Percentiles rank a stretch among this genome's conserved stretches.
These are phyloP conservation scores for Monosporascus cannonballus DNA, from an alignment of 2,329 filamentous ascomycete species.

Conservation along the genomic window DNA sequence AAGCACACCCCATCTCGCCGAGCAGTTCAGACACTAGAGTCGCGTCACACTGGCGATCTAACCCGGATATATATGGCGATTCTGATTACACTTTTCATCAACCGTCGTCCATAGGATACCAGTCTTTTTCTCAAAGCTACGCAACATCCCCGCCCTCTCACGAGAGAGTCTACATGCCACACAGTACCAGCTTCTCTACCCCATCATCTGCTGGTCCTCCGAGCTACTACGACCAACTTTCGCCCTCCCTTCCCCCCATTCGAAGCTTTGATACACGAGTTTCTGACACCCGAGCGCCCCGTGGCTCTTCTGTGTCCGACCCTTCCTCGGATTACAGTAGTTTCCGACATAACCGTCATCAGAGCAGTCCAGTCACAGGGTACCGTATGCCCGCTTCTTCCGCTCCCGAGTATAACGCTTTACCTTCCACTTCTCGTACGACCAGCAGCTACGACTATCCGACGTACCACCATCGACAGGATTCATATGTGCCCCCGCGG, in stretches of 20 bases:
- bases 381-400: constrained; percentile 6
- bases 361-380: constrained; percentile 21
- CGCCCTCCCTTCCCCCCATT: neutral
- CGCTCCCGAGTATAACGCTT: constrained; percentile 3
- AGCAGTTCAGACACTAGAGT: neutral
- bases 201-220: constrained; percentile 1
- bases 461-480: constrained; percentile 9
- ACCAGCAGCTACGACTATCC: neutral
- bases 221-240: constrained; percentile 16
- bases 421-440: constrained; percentile 1
- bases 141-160: neutral
- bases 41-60: neutral
- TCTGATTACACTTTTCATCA: constrained; percentile 12
- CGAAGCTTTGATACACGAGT: neutral
- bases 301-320: constrained; percentile 1
- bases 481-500: constrained; percentile 7
- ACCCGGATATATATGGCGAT: neutral
- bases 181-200: neutral
- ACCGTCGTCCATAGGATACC: constrained; percentile 3
- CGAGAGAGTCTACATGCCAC: neutral
- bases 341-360: constrained; percentile 22
- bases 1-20: constrained; percentile 16
- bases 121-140: neutral
- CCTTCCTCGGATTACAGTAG: constrained; percentile 1
- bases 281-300: neutral